Evolutionary conservation across 306 rosid genomes (phyloP).

Genomic region (Oxytropis ochrocephala): DNA sequence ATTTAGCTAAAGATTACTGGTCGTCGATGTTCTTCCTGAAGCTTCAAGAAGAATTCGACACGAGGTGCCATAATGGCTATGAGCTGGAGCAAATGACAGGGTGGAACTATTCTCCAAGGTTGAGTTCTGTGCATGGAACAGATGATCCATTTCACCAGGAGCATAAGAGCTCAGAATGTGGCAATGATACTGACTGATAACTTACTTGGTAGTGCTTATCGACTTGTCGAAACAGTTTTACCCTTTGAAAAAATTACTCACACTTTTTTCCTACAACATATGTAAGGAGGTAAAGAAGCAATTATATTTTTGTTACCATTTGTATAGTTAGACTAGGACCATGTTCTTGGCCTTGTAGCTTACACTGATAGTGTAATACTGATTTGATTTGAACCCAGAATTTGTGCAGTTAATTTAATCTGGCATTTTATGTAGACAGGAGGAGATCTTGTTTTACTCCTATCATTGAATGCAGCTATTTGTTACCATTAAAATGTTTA

Average conservation of each 20-base stretch:
- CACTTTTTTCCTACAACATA: not conserved
- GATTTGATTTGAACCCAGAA: not conserved
- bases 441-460: not conserved
- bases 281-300: not conserved
- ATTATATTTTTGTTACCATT: not conserved
- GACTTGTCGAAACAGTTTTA: not conserved
- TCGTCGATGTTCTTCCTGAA: constrained; percentile 79
- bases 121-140: constrained; percentile 70
- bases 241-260: not conserved
- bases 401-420: not conserved
- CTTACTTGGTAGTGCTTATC: not conserved
- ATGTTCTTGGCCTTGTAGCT: not conserved
- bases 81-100: constrained; percentile 61
- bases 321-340: constrained; percentile 28
- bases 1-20: constrained; percentile 83
- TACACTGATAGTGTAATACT: not conserved
- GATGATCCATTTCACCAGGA: constrained; percentile 93
- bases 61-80: constrained; percentile 42
- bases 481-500: too few relatives aligned
- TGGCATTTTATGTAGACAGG: not conserved
- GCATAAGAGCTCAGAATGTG: constrained; percentile 42
- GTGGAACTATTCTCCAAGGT: constrained; percentile 77
- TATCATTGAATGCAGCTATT: not conserved
- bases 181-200: constrained; percentile 28
- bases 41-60: constrained; percentile 60